Percentiles rank a stretch among this genome's conserved stretches.
phyloP scores from a whole-genome alignment of 2,329 filamentous ascomycete genomes.

The Penicillium brasilianum region DNA sequence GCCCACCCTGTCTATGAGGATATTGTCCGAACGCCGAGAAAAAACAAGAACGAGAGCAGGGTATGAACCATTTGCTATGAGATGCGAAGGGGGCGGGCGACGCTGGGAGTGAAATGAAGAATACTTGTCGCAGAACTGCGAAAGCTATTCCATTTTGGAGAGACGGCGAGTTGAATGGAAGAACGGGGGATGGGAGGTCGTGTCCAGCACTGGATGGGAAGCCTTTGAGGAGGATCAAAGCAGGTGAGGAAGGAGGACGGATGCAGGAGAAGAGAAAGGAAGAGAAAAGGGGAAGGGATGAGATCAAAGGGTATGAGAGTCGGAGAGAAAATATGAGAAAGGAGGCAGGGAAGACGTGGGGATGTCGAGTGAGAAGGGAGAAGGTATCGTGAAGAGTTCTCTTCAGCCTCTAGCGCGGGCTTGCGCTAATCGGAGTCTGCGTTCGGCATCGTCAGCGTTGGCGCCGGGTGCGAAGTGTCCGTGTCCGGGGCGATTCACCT shows the following conservation, averaged over 20 bases:
- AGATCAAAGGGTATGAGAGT: too few relatives aligned
- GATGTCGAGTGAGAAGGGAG: not conserved
- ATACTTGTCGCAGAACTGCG: not conserved
- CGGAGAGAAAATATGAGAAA: too few relatives aligned
- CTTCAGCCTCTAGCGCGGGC: slow-evolving; percentile 42
- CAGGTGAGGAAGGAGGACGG: too few relatives aligned
- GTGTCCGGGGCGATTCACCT: slow-evolving; percentile 35
- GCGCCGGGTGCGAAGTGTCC: slow-evolving; percentile 33
- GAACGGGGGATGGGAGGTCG: slow-evolving; percentile 3
- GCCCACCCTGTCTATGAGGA: slow-evolving; percentile 22
- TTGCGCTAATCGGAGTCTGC: slow-evolving; percentile 48
- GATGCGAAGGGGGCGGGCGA: not conserved
- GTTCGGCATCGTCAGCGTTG: slow-evolving; percentile 45
- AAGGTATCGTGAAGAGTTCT: not conserved
- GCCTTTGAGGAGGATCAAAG: slow-evolving; percentile 11
- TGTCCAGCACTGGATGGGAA: slow-evolving; percentile 27
- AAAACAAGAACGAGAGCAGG: slow-evolving; percentile 5
- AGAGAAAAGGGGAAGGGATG: too few relatives aligned
- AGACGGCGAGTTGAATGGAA: not conserved
- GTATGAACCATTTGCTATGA: slow-evolving; percentile 1
- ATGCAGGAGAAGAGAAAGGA: too few relatives aligned
- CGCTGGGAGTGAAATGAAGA: not conserved
- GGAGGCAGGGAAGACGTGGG: not conserved
- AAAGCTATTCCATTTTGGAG: not conserved
- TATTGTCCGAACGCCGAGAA: slow-evolving; percentile 17